phyloP scores from a whole-genome alignment of 495 filamentous ascomycete genomes.

The Aspergillus taichungensis region DNA sequence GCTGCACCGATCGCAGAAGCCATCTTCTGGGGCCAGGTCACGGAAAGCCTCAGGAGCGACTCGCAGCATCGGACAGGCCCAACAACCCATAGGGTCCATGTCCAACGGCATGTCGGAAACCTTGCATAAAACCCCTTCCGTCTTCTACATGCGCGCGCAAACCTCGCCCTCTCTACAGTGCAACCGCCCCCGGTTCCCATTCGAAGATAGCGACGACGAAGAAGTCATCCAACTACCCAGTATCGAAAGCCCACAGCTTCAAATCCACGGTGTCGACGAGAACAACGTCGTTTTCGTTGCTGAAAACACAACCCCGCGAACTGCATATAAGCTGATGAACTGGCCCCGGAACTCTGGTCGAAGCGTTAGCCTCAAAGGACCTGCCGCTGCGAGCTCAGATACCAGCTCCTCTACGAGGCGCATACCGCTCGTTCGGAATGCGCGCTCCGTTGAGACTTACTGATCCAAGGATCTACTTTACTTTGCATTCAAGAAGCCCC shows the following conservation, averaged over 20 bases:
- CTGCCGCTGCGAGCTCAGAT: no score
- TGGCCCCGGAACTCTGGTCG: conserved; percentile 20
- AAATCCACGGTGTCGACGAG: conserved; percentile 31
- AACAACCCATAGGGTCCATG: conserved; percentile 9
- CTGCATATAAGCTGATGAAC: conserved; percentile 26
- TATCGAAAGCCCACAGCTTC: conserved; percentile 19
- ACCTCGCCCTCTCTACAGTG: conserved; percentile 17
- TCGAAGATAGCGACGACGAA: conserved; percentile 29
- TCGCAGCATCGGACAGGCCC: conserved; percentile 10
- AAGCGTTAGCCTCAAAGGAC: background rate
- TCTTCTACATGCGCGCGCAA: conserved; percentile 35
- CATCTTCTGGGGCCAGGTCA: background rate
- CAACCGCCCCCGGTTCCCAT: conserved; percentile 15
- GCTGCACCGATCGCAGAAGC: conserved; percentile 15
- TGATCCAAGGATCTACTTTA: background rate
- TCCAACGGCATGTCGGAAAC: conserved; percentile 4
- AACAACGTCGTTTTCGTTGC: conserved; percentile 31
- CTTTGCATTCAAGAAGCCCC: background rate
- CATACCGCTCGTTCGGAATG: background rate
- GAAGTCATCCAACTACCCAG: conserved; percentile 33
- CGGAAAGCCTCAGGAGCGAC: background rate
- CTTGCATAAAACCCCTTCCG: conserved; percentile 13
- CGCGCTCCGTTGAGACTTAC: conserved; percentile 7
- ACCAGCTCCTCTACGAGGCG: no score
- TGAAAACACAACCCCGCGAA: conserved; percentile 17